These are phyloP conservation scores for Xerocomellus dryophilus DNA, from an alignment of 768 basidiomycete species.

Conservation along the genomic window DNA sequence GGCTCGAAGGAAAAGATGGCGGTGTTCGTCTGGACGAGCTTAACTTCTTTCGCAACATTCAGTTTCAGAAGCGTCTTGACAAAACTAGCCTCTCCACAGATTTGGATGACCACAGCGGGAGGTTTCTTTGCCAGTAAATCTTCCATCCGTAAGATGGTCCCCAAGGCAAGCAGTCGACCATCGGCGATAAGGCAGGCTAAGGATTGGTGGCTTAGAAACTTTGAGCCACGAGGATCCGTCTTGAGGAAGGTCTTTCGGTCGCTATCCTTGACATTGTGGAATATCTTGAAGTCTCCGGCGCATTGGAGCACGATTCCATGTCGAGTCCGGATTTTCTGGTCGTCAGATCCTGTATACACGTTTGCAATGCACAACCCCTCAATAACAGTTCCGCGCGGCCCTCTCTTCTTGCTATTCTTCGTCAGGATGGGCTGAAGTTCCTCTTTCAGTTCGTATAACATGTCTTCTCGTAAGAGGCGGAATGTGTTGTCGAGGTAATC, in stretches of 20 bases:
- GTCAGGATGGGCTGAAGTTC: constrained; percentile 45
- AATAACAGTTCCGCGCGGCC: constrained; percentile 37
- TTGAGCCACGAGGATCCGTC: constrained; percentile 33
- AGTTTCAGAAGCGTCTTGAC: constrained; percentile 40
- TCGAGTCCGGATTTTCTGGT: constrained; percentile 30
- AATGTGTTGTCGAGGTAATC: constrained; percentile 66
- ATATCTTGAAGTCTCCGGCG: constrained; percentile 35
- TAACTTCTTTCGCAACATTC: constrained; percentile 34
- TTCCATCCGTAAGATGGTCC: constrained; percentile 53
- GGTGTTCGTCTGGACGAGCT: constrained; percentile 56
- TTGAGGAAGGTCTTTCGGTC: constrained; percentile 40
- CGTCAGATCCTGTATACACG: constrained; percentile 33
- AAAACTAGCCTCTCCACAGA: constrained; percentile 43
- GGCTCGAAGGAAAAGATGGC: constrained; percentile 64
- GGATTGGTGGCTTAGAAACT: constrained; percentile 52
- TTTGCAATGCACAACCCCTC: constrained; percentile 37
- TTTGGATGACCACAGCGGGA: constrained; percentile 52
- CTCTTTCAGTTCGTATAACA: constrained; percentile 56
- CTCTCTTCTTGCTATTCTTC: constrained; percentile 36
- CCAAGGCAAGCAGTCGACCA: constrained; percentile 48
- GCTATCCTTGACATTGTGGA: constrained; percentile 31
- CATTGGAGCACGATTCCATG: constrained; percentile 45
- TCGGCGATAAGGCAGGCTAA: constrained; percentile 51
- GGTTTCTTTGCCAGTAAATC: constrained; percentile 44
- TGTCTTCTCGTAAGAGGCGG: constrained; percentile 61